Evolutionary conservation across 176 grass and related monocot genomes (phyloP).

Genomic region (Rhynchospora tenuis): DNA sequence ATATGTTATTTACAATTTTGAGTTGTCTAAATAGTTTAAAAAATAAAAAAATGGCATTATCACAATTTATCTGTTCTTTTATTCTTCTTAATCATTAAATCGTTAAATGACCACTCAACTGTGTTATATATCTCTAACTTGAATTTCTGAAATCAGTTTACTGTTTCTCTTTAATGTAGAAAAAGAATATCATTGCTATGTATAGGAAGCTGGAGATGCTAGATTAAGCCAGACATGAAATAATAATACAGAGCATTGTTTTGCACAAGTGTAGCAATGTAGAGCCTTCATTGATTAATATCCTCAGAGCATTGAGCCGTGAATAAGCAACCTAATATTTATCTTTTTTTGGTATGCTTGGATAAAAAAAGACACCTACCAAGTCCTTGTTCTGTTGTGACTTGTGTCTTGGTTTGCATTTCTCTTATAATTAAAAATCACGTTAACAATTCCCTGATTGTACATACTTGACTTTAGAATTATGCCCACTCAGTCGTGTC

Average conservation of each 20-base stretch:
- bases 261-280: not conserved
- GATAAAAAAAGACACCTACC: not conserved
- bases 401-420: not conserved
- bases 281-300: not conserved
- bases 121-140: no score
- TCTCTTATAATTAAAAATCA: not conserved
- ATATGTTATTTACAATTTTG: no score
- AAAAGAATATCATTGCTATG: no score
- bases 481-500: no score
- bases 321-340: not conserved
- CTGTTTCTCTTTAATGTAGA: no score
- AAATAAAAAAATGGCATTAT: no score
- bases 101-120: no score
- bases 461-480: not conserved
- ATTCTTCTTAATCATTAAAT: no score
- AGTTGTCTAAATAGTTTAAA: no score
- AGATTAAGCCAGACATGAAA: slow-evolving; percentile 3
- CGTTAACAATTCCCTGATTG: not conserved
- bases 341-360: not conserved
- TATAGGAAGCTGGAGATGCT: not conserved
- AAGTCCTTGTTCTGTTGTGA: not conserved
- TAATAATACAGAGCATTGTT: not conserved
- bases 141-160: no score
- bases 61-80: no score
- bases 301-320: not conserved